Base-by-base conservation (phyloP, 1,284 basidiomycete species). In the Blastosporella zonata region DNA sequence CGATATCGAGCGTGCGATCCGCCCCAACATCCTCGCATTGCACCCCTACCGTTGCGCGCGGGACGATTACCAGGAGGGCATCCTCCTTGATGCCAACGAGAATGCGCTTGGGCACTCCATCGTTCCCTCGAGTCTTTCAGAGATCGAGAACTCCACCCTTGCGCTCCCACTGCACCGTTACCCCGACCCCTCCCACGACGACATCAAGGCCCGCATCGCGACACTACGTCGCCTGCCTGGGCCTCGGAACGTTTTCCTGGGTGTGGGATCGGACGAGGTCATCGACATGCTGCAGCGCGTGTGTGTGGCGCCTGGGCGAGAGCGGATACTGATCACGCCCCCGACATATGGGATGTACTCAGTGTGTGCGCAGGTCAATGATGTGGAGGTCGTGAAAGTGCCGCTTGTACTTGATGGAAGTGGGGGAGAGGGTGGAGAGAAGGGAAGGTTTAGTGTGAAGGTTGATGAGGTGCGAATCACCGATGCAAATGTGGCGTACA, bases 281-380 rank as follows among this genome's bases (percentile, higher is more conserved):
- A 94, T 99, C 56, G 97, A 99, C 66, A 72, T 99, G 48, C 76
- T 99, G 44, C 95, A 96, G 72, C 81, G 97, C 8, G 84, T 97
- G 34, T 87, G 90, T 58, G 93, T 95, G 59, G 73, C 73, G 0
- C 97, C 97, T 0, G 89, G 78, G 1, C 68, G 76, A 53, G 91
- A 98, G 63, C 89, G 84, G 62, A 85, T 94, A 28, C 65, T 96
- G 59, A 88, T 83, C 34, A 92, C 87, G 5, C 97, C 96, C 1
- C 97, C 97, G 2, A 98, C 96, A 6, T 99, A 99, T 64, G 96
- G 96, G 18, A 99, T 99, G 96, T 99, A 99, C 70, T 69, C 77
- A 15, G 96, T 99, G 1, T 93, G 90, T 53, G 97, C 96, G 6
- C 88, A 95, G 59, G 87, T 99, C 46, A 99, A 99, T 64, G 97